phyloP scores from a whole-genome alignment of 2,329 filamentous ascomycete genomes.

The Ambrosiella xylebori region DNA sequence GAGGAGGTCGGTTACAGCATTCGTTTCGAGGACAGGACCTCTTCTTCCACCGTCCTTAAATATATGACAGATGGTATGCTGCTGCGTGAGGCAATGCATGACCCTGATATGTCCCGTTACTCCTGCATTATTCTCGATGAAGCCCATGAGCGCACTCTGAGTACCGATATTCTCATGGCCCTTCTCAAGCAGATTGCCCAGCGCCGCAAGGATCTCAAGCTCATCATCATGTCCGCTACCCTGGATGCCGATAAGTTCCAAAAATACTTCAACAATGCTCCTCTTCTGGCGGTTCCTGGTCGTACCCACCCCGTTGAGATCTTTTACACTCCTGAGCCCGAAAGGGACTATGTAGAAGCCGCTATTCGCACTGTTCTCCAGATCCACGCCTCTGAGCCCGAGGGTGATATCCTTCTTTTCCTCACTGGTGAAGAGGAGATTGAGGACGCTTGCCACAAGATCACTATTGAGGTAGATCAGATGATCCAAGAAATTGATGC shows the following conservation, averaged over 20 bases:
- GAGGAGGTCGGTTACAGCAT: conserved; percentile 98
- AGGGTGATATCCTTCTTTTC: conserved; percentile 88
- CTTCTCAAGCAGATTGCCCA: conserved; percentile 77
- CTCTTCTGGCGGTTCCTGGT: conserved; percentile 82
- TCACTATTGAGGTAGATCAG: conserved; percentile 77
- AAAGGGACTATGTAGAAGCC: conserved; percentile 92
- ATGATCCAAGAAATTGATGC: conserved; percentile 81
- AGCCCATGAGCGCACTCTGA: conserved; percentile 91
- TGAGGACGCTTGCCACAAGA: conserved; percentile 87
- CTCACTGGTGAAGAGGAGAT: conserved; percentile 97
- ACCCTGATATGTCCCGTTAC: conserved; percentile 79
- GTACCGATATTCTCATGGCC: conserved; percentile 95
- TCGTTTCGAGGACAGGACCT: conserved; percentile 91
- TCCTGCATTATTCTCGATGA: conserved; percentile 98
- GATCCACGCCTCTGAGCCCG: conserved; percentile 81
- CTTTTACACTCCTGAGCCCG: conserved; percentile 92
- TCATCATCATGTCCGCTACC: conserved; percentile 98
- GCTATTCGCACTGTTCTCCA: conserved; percentile 88
- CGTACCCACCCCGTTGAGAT: conserved; percentile 95
- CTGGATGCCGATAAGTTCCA: conserved; percentile 97
- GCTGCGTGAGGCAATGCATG: conserved; percentile 88
- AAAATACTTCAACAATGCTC: conserved; percentile 88
- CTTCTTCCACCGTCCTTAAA: conserved; percentile 78
- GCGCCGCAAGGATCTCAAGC: conserved; percentile 77
- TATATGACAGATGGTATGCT: conserved; percentile 99